phyloP scores from a whole-genome alignment of 2,329 filamentous ascomycete species.

The Pyrenochaeta sp. region DNA sequence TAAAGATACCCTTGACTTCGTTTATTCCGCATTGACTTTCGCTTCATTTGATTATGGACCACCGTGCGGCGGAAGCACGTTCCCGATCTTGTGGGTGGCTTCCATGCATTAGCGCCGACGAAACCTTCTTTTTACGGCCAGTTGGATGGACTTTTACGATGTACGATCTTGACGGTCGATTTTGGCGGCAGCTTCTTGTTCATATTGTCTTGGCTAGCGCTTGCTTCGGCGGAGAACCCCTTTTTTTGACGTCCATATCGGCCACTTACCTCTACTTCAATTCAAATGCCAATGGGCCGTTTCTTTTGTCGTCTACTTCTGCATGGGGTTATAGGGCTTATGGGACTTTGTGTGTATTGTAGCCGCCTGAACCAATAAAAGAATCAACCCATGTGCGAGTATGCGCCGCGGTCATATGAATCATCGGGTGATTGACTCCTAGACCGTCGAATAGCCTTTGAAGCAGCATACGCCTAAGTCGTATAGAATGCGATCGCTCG shows the following conservation, averaged over 20 bases:
- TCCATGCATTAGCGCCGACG: slow-evolving; percentile 9
- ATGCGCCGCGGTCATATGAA: too few species aligned
- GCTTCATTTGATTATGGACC: slow-evolving; percentile 28
- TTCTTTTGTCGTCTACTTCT: slow-evolving; percentile 8
- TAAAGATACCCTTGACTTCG: slow-evolving; percentile 60
- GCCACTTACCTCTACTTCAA: slow-evolving; percentile 1
- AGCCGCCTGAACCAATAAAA: background rate
- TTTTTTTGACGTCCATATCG: slow-evolving; percentile 7
- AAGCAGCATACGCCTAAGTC: background rate
- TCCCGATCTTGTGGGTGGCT: slow-evolving; percentile 16
- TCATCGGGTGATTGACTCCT: too few species aligned
- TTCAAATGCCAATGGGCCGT: slow-evolving; percentile 5
- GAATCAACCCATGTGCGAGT: background rate
- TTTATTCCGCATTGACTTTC: slow-evolving; percentile 33
- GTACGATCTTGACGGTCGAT: slow-evolving; percentile 39
- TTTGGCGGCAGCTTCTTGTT: slow-evolving; percentile 31
- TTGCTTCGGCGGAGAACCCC: slow-evolving; percentile 1
- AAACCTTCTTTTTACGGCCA: slow-evolving; percentile 27
- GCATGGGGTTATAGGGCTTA: slow-evolving; percentile 1
- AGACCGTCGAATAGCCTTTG: too few species aligned
- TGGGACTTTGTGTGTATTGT: background rate
- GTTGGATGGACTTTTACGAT: slow-evolving; percentile 29
- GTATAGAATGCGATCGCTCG: background rate
- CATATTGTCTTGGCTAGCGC: slow-evolving; percentile 17
- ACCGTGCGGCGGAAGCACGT: slow-evolving; percentile 25